phyloP scores from a whole-genome alignment of 1,284 basidiomycete genomes.

The Pholiota adiposa region DNA sequence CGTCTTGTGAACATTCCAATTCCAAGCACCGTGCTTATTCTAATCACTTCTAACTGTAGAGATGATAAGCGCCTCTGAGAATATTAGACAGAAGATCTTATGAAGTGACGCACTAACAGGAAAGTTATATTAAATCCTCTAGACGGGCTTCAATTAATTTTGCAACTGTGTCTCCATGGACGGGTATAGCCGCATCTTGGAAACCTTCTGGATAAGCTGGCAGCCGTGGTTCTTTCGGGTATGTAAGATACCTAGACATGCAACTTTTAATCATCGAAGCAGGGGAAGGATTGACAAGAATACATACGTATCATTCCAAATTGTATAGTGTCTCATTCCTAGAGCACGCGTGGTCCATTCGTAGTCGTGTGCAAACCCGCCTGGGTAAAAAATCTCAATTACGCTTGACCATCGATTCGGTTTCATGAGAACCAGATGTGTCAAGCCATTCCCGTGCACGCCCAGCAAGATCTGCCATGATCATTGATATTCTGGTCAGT shows the following conservation, averaged over 20 bases:
- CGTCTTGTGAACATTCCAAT: neutral
- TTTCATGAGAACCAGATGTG: slow-evolving; percentile 76
- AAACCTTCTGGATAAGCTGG: slow-evolving; percentile 76
- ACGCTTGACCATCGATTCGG: slow-evolving; percentile 64
- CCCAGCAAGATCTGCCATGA: slow-evolving; percentile 54
- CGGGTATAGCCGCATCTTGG: slow-evolving; percentile 68
- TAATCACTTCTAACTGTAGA: neutral
- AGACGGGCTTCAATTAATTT: slow-evolving; percentile 58
- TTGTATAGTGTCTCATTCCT: slow-evolving; percentile 69
- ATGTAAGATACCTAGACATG: slow-evolving; percentile 45
- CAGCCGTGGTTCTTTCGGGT: slow-evolving; percentile 54
- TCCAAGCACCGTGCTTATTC: neutral
- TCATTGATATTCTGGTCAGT: slow-evolving; percentile 37
- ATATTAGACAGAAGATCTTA: neutral
- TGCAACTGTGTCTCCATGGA: slow-evolving; percentile 55
- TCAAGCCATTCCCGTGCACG: slow-evolving; percentile 80
- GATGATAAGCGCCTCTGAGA: neutral
- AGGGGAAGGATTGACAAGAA: neutral
- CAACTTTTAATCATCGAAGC: slow-evolving; percentile 30
- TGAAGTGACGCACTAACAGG: neutral
- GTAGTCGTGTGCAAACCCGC: slow-evolving; percentile 79
- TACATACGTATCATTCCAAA: slow-evolving; percentile 70
- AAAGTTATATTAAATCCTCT: slow-evolving; percentile 22
- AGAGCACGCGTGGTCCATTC: slow-evolving; percentile 71
- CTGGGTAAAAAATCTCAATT: slow-evolving; percentile 79